Percentiles rank a stretch among this genome's conserved stretches.
These are phyloP conservation scores for Naganishia sp. DNA, from an alignment of 1,284 basidiomycete species.

Conservation along the genomic window DNA sequence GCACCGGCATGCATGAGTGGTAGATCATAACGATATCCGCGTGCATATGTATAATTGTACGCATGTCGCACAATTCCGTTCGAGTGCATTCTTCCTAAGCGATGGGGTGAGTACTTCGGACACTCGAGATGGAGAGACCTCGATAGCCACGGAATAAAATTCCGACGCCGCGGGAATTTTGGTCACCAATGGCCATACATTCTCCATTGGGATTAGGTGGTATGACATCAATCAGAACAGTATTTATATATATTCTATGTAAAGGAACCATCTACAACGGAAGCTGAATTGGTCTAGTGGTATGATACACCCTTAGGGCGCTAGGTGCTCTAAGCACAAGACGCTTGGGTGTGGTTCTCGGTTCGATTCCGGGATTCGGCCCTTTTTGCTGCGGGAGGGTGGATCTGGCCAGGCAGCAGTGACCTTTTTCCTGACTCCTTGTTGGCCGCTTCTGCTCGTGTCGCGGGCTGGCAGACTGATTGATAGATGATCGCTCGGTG, in stretches of 20 bases:
- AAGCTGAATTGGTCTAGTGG: slow-evolving; percentile 23
- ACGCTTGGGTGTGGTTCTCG: slow-evolving; percentile 16
- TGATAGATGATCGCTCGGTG: no score
- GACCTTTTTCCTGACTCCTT: no score
- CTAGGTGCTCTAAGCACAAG: neutral
- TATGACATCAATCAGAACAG: no score
- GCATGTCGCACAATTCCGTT: no score
- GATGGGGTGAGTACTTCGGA: neutral
- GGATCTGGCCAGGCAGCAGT: no score
- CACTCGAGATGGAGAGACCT: neutral
- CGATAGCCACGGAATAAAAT: no score
- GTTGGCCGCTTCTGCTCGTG: no score
- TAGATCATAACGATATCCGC: no score
- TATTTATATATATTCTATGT: neutral
- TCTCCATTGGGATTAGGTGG: neutral
- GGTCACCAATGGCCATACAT: neutral
- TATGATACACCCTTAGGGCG: slow-evolving; percentile 22
- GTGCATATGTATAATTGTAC: no score
- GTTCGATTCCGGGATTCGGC: slow-evolving; percentile 24
- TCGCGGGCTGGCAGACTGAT: no score
- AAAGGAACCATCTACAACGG: neutral
- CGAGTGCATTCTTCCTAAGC: neutral
- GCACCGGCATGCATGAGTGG: no score
- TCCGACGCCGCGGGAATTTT: neutral
- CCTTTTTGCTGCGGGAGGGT: neutral